Evolutionary conservation across 805 yeast genomes (phyloP).

Genomic region (Candida insectorum): DNA sequence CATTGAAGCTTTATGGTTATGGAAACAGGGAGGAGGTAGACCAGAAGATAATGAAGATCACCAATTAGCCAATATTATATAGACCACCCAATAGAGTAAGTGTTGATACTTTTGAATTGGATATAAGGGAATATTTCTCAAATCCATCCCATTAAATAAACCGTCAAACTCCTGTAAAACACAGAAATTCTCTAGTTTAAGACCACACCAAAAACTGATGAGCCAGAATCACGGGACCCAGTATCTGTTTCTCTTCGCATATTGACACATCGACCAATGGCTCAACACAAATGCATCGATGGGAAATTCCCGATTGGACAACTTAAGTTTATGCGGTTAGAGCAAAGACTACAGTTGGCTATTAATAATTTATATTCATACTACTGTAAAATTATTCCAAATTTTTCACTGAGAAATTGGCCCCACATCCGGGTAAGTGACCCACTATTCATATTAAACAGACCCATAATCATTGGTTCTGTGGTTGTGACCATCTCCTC

Average conservation of each 20-base stretch:
- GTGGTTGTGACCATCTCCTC: constrained; percentile 28
- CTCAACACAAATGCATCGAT: too few relatives aligned
- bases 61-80: constrained; percentile 16
- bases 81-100: too few relatives aligned
- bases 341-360: neutral
- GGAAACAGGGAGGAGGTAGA: constrained; percentile 56
- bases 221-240: too few relatives aligned
- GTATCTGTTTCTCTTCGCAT: constrained; percentile 40
- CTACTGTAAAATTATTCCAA: neutral
- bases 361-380: neutral
- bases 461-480: constrained; percentile 14
- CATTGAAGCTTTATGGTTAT: constrained; percentile 85
- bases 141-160: too few relatives aligned
- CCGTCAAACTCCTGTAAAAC: too few relatives aligned
- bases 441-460: too few relatives aligned
- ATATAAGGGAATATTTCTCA: too few relatives aligned
- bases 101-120: too few relatives aligned
- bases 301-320: constrained; percentile 31
- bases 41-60: constrained; percentile 24
- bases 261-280: constrained; percentile 49
- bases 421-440: too few relatives aligned
- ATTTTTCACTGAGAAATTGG: too few relatives aligned
- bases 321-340: constrained; percentile 33
- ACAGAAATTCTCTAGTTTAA: too few relatives aligned
- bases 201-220: too few relatives aligned